Base-by-base conservation (phyloP, 73 alveolate species). In the Paramecium caudatum region DNA sequence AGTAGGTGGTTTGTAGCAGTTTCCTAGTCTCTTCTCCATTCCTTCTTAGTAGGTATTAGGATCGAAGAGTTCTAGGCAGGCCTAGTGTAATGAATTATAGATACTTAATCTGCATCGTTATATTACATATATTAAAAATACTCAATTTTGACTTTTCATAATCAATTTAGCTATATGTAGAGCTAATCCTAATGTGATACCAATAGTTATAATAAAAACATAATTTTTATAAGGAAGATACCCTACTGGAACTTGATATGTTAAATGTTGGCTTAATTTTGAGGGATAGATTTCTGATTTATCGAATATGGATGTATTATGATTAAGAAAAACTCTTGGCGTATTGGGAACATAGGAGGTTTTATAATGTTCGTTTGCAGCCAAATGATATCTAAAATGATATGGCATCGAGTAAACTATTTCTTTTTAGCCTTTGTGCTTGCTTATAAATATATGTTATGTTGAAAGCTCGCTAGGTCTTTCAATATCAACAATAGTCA, bases 401-500 rank as follows among this genome's bases (percentile, higher is more conserved):
- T 63, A 63, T 63, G 47, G 49, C 23, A 15, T 10, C 1, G 13
- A 2, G 19, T 63, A 63, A 63, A 4, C 30, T 10, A 30, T 15
- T 63, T 36, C 39, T 16, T 13, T 9, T 0, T 45, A 8, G 4
- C 43, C 62, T 74, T 45, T 74, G 5, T 27, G 43, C 55, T 74
- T 41, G 21, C 46, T 39, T 6, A 74, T 5, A 37, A 74, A 15
- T 13, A 74, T 41, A 23, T 74, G 88, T 21, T 74, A 74, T 3
- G 69, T 36, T 9, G 88, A 74, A n/a, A 74, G 46, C 0, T 74
- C 65, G 19, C 19, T 27, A 21, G 88, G 88, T 74, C 65, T 74
- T 39, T 74, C 88, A n/a, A 74, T 74, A 41, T 74, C 88, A 2
- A 74, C 47, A 37, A 74, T 74, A 39, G 88, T 74, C 69, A 74